These are phyloP conservation scores for Mycotypha africana DNA, from an alignment of 371 early-diverging fungal species.

Conservation along the genomic window DNA sequence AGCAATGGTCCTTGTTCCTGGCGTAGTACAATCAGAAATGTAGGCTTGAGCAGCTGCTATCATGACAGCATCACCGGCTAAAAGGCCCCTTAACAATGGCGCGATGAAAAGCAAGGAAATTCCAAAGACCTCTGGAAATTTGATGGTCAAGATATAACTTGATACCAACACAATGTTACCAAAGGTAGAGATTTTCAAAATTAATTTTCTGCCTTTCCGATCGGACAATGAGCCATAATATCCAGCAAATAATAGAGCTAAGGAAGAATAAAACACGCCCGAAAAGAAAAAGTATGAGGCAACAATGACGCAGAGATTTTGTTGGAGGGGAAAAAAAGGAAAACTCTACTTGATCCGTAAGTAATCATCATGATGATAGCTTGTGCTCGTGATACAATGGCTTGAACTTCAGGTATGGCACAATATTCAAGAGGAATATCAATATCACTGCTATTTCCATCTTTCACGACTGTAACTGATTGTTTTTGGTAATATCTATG, in stretches of 20 bases:
- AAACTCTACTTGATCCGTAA: slow-evolving; percentile 21
- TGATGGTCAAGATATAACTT: slow-evolving; percentile 17
- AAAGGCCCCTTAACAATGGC: slow-evolving; percentile 29
- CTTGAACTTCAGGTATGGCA: slow-evolving; percentile 39
- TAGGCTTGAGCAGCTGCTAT: slow-evolving; percentile 35
- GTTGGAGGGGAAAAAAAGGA: too few relatives aligned
- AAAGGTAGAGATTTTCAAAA: slow-evolving; percentile 17
- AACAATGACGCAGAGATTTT: background rate
- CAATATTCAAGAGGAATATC: slow-evolving; percentile 28
- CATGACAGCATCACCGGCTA: slow-evolving; percentile 32
- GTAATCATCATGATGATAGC: slow-evolving; percentile 25
- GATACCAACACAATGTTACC: slow-evolving; percentile 19
- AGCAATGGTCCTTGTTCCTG: slow-evolving; percentile 19
- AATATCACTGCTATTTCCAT: background rate
- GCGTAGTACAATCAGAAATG: slow-evolving; percentile 36
- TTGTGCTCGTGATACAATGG: slow-evolving; percentile 26
- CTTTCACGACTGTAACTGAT: too few relatives aligned
- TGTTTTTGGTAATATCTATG: slow-evolving; percentile 24
- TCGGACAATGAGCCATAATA: slow-evolving; percentile 41
- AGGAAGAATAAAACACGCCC: background rate
- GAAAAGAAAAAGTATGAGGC: background rate
- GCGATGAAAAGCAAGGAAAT: slow-evolving; percentile 25
- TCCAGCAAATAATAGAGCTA: slow-evolving; percentile 32
- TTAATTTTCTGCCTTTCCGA: slow-evolving; percentile 26
- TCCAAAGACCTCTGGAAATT: slow-evolving; percentile 23